Evolutionary conservation across 805 yeast species (phyloP), one percentile per base, ranked within the genome.

Genomic region (Blastobotrys attinorum): DNA sequence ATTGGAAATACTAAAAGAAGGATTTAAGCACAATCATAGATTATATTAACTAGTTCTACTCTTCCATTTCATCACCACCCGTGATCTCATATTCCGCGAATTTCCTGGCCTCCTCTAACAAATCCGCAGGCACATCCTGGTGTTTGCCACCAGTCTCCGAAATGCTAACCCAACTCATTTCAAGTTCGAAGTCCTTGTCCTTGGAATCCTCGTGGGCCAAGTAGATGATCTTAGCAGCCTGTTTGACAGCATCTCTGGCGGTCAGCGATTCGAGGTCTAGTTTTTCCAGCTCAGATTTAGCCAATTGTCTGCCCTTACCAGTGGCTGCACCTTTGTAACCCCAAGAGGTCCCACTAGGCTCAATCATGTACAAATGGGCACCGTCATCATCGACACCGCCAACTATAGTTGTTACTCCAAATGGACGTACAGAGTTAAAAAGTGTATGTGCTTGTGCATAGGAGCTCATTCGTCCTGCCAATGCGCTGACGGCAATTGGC

Each of bases 241-340:
- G 83, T 56, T 84, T 88, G 31, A 92, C 83, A 3, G 96, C 98
- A 17, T 89, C 95, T 53, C 66, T 75, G 3, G 81, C 84, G 6
- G 80, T 68, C 52, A 94, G 67, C 51, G 73, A 76, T 43, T 79
- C 80, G 48, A 79, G 70, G 52, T 86, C 82, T 46, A 92, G 71
- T 64, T 92, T 92, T 65, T 92, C 99, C 54, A 92, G 75, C 66
- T 92, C 98, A 22, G 90, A 83, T 67, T 90, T 90, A 40, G 98
- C 98, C n/a, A 86, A 77, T 65, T 92, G 99, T 65, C 97, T 79
- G 39, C 99, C 99, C 64, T 90, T 92, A 51, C 99, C 99, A 3
- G 97, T 79, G 15, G 99, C 98, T 32, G 96, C 95, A 48, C 96
- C 98, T 44, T 76, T 73, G 67, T 92, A 92, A 41, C 99, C 99